Evolutionary conservation across 129 eudicot species (phyloP), one percentile per base, ranked within the genome.

Genomic region (Flaveria robusta): DNA sequence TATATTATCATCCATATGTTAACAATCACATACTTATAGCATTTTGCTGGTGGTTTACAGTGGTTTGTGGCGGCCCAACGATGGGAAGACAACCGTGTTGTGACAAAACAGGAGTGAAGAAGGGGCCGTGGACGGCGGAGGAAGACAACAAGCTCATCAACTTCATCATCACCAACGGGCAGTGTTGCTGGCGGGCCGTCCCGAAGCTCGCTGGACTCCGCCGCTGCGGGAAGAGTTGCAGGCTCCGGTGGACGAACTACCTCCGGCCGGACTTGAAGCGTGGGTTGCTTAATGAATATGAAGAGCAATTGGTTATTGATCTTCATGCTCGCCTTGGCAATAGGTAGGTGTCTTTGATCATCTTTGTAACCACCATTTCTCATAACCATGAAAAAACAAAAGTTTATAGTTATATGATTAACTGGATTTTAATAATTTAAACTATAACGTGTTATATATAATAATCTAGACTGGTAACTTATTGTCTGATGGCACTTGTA

Each of bases 31-130:
- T 31, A 29, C 9, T 76, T 13, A 50, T 65, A 18, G 56, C 52
- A 31, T 20, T 77, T 76, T 12, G 16, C 26, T 37, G 43, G 2
- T 22, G 23, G 20, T 49, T 11, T 39, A 24, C 15, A 52, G 78
- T 74, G 45, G 74, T 70, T 16, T 20, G 26, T 20, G 9, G 23
- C 1, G 29, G 45, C n/a, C 8, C 46, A 47, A 4, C 14, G 41
- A 92, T 92, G 97, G 97, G 97, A 56, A 86, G 97, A 70, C 97
- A 92, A 66, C 97, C 97, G 11, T 92, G 97, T 68, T 92, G 97
- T 56, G 97, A 92, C 67, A 92, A 92, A 70, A 79, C 86, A 11
- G 97, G 96, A 46, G 96, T 92, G 86, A 92, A 92, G 90, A 89
- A 92, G 79, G 97, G 97, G 76, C 96, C 97, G 8, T 92, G 97